Base-by-base conservation (phyloP, 2,329 filamentous ascomycete genomes). In the Exutisphaerella laricina region DNA sequence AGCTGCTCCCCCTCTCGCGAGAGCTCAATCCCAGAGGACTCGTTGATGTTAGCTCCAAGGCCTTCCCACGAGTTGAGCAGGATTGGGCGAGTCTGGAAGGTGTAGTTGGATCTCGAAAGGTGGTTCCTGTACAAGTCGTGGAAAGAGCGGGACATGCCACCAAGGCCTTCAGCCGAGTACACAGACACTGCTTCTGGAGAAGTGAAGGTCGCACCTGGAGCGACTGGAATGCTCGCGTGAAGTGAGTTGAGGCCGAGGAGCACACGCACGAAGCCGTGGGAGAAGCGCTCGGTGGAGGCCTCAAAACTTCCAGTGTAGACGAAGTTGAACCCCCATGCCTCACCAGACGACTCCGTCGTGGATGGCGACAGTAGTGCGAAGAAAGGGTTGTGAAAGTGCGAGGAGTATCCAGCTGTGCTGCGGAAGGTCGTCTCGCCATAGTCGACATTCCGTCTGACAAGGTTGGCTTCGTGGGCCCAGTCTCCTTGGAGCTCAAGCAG, bases 1-100 rank as follows among this genome's bases (percentile, higher is more conserved):
- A 83, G 66, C 2, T 70, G 68, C 0, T 79, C 77, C 0, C 79
- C 71, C 49, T 78, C 70, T 29, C 73, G 55, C 0, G 79, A 79
- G 0, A 83, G 66, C 0, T 67, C 65, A 21, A 77, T 72, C 22
- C 83, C 71, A 0, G 69, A 74, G 10, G 66, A 72, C 36, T 77
- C 65, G 51, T 82, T 78, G 58, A 73, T 77, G 49, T 80, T 61
- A 51, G 79, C 81, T 10, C 69, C 69, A 0, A 82, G 64, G 0
- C 78, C 79, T 56, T 84, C 80, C 80, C 80, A 84, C 26, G 77
- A 80, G 58, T 84, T 84, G 16, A 83, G 68, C 31, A 84, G 60
- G 0, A 74, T 66, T 0, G 78, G 80, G 0, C 72, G 72, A 8
- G 69, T 69, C 51, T 71, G 62, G 6, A 66, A 66, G 7, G 71